Base-by-base conservation (phyloP, 2,329 filamentous ascomycete species). In the Thelonectria olida region DNA sequence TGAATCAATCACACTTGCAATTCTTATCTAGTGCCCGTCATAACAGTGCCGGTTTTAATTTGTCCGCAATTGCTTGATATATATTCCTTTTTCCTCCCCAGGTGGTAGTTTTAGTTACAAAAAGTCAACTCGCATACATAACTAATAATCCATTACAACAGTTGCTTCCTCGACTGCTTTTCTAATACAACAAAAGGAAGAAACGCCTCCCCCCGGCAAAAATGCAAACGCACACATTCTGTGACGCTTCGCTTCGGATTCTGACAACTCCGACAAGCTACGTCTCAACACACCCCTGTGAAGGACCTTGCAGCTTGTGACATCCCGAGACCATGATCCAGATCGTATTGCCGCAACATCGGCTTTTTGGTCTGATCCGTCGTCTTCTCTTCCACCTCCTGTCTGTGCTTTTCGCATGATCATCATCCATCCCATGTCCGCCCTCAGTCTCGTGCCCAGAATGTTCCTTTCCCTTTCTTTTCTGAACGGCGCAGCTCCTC, bases 111-210 rank as follows among this genome's bases (percentile, higher is more conserved):
- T 67, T 68, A 70, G 9, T 5, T 34, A 15, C 7, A 12, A 13
- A 66, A 61, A 56, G 54, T 59, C 57, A 54, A 60, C 66, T 62
- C 44, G 28, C 50, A 47, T 62, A 41, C 42, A 52, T 44, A 53
- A 36, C 51, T 52, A 51, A n/a, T n/a, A n/a, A 44, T 52, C 55
- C 55, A 71, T 68, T 68, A 71, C 65, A 70, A 61, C 41, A 62
- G 54, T 60, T 49, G 58, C 17, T 54, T 34, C 34, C 34, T 38
- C 50, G 28, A 61, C 57, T 60, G 28, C 55, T 25, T 57, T 36
- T 47, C 36, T 45, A 45, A 41, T 38, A 44, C 54, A 55, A 60
- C 41, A 62, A 58, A 58, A 61, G 42, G 60, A 61, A 59, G 7
- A 34, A 71, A 70, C 68, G 68, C 68, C 68, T 58, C 25, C 56